phyloP scores from a whole-genome alignment of 129 eudicot species.

The Flaveria bidentis region DNA sequence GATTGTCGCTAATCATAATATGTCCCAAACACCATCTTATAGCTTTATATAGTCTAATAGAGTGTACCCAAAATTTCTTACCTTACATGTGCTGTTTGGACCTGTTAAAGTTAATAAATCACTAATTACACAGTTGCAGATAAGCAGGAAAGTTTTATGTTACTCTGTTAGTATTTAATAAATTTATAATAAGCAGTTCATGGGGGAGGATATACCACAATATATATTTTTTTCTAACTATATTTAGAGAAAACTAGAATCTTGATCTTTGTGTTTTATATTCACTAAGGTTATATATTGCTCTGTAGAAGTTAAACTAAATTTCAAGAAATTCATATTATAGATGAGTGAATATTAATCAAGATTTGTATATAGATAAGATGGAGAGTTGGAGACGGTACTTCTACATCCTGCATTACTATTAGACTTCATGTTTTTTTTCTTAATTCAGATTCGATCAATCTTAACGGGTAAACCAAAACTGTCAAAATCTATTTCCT shows the following conservation, averaged over 20 bases:
- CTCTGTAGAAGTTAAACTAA: too few relatives aligned
- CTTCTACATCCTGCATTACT: too few relatives aligned
- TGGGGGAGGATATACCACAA: neutral
- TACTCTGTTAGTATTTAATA: neutral
- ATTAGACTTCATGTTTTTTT: neutral
- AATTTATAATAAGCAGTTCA: neutral
- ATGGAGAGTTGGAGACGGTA: too few relatives aligned
- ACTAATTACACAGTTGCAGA: neutral
- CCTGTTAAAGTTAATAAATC: neutral
- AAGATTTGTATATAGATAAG: neutral
- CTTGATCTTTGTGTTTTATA: neutral
- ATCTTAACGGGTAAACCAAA: neutral
- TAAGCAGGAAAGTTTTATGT: conserved; percentile 18
- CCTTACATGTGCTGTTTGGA: neutral
- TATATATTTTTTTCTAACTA: too few relatives aligned
- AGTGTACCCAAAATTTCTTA: conserved; percentile 12
- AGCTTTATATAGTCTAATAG: neutral
- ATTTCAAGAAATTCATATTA: neutral
- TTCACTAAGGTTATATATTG: neutral
- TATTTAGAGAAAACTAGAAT: neutral
- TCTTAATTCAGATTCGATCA: neutral
- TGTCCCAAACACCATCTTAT: neutral
- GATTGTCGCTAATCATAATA: neutral
- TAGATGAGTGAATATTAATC: neutral
- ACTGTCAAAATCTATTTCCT: neutral